Conservation (phyloP, 1,139 yeast species). For the Pichia sp. region DNA sequence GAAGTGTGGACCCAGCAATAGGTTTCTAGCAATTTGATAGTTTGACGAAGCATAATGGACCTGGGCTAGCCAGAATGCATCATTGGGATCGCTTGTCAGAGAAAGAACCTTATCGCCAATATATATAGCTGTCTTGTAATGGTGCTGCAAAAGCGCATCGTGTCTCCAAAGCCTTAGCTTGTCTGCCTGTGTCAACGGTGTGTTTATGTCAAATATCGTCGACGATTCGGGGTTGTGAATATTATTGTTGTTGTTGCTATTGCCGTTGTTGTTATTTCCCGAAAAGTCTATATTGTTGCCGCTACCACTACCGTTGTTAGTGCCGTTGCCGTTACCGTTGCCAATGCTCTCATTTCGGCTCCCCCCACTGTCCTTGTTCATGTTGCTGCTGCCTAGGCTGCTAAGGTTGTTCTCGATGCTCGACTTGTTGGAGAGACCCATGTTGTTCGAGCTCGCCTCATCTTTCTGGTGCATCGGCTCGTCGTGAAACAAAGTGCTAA, state of each 20-base stretch:
- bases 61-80: conserved; percentile 96
- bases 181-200: conserved; percentile 74
- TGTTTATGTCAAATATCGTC: conserved; percentile 20
- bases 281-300: neutral
- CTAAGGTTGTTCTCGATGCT: neutral
- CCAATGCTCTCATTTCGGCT: neutral
- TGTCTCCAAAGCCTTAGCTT: conserved; percentile 88
- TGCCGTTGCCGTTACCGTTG: neutral
- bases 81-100: conserved; percentile 78
- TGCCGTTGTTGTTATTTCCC: neutral
- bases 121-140: conserved; percentile 82
- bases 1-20: conserved; percentile 37
- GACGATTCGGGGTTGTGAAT: conserved; percentile 13
- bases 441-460: neutral
- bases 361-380: neutral
- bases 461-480: neutral
- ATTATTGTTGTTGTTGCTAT: neutral
- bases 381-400: neutral
- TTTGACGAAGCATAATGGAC: conserved; percentile 73
- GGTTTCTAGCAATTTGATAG: conserved; percentile 71
- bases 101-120: conserved; percentile 88
- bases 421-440: neutral
- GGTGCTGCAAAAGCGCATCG: conserved; percentile 90
- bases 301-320: neutral
- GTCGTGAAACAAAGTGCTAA: conserved; percentile 6